Evolutionary conservation across 2,329 filamentous ascomycete species (phyloP), one percentile per base, ranked within the genome.

Genomic region (Arthrobotrys musiformis): DNA sequence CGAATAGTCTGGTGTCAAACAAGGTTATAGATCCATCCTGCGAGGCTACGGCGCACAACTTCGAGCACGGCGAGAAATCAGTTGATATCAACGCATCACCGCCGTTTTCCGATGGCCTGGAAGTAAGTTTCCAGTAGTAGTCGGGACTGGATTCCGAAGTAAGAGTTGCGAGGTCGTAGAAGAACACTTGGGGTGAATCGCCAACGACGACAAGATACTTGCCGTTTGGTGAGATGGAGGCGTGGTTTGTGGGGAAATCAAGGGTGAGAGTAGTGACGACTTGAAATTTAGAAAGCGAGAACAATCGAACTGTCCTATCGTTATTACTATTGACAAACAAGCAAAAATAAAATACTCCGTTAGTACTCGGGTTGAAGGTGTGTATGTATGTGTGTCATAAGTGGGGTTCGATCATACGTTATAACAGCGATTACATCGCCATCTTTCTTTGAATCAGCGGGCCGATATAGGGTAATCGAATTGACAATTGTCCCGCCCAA

Each of bases 191-290:
- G 0, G 93, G 91, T 81, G 94, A 91, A 82, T 99, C 95, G 44
- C 94, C 92, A 48, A 98, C 92, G 1, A 93, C 92, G 4, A 94
- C 88, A 19, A 98, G 86, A 9, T 94, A 84, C 19, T 87, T 88
- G 0, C 94, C 94, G 82, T 97, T 92, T 0, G 94, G 95, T 5
- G 94, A 97, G 63, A 99, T 90, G n/a, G 94, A 89, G 35, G 94
- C 93, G 81, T 96, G 93, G 81, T 99, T 99, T 85, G 98, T 94
- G 79, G 90, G 92, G 82, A 94, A 92, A 4, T 92, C 91, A 79
- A 97, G 91, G 2, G 88, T 87, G 64, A 97, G 85, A 48, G 90
- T 87, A 67, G 92, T 89, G 22, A 96, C 84, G 37, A 91, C 86
- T 75, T 91, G 86, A 13, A 89, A 88, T 63, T 90, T 88, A 28